Conservation (phyloP, 768 basidiomycete species). For the Boletellus emodensis region DNA sequence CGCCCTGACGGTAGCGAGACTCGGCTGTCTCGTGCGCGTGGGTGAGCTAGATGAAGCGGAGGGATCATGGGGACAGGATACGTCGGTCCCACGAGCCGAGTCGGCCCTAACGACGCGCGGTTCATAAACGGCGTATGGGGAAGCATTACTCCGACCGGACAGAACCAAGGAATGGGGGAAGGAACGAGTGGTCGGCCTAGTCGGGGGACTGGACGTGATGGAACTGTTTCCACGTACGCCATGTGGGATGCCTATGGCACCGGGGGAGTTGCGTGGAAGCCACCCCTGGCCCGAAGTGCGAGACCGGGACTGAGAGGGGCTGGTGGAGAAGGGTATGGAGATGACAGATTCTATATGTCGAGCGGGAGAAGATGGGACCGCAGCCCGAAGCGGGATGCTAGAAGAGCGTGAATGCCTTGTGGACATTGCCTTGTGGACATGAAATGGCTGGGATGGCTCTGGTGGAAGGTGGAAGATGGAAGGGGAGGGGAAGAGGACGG, state of each 20-base stretch:
- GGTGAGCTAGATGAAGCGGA: constrained; percentile 42
- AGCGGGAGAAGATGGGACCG: constrained; percentile 42
- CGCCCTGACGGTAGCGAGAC: constrained; percentile 32
- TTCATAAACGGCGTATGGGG: constrained; percentile 42
- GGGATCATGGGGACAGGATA: constrained; percentile 35
- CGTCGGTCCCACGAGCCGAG: constrained; percentile 39
- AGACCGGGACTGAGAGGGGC: constrained; percentile 37
- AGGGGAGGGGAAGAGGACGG: background rate
- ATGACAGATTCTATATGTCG: constrained; percentile 65
- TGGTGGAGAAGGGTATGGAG: constrained; percentile 50
- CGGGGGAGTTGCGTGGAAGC: constrained; percentile 25
- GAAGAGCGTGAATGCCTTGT: constrained; percentile 56
- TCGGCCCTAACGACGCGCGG: constrained; percentile 68
- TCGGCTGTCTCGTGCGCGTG: constrained; percentile 45
- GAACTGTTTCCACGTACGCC: constrained; percentile 35
- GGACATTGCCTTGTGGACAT: constrained; percentile 36
- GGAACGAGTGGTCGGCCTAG: constrained; percentile 44
- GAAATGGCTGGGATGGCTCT: background rate
- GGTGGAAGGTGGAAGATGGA: background rate
- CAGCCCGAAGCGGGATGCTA: constrained; percentile 59
- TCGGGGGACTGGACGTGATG: constrained; percentile 33
- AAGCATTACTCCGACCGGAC: constrained; percentile 29
- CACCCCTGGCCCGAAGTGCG: constrained; percentile 35
- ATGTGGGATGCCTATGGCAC: constrained; percentile 37
- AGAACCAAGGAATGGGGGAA: constrained; percentile 35